Base-by-base conservation (phyloP, 192 early-diverging fungal genomes). In the Backusella liffmaniae region DNA sequence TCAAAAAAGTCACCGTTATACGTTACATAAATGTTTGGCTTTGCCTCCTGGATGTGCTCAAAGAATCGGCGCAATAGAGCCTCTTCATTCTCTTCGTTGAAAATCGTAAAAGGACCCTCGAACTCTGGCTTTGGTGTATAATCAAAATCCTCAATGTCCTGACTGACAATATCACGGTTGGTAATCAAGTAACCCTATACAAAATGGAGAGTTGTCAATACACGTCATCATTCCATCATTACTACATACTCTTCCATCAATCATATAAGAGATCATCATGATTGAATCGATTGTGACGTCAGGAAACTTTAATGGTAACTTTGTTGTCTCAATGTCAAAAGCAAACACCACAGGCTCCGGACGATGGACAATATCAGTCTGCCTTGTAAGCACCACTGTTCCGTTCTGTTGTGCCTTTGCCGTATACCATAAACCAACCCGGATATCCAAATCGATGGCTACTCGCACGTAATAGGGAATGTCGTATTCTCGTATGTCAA, bases 211-310 rank as follows among this genome's bases (percentile, higher is more conserved):
- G 21, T 36, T 42, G 13, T 44, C 13, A 44, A 16, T 44, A 16
- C 32, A 32, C 32, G 32, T 3, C 32, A 44, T 16, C 15, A 9
- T 29, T 41, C n/a, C 1, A 44, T 21, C 16, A 30, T 0, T 12
- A 6, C 6, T 10, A 41, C 41, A 66, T 88, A 96, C 95, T 83
- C 94, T 92, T 23, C 96, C 98, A 72, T 98, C 96, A 67, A 99
- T 93, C 98, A 99, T 99, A 81, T 99, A 99, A 35, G 97, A 98
- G 77, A 99, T 98, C 98, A 99, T 99, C 96, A 98, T 99, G 75
- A 99, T 95, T 46, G 89, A 90, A 80, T 99, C 98, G 36, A 92
- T 91, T 4, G 83, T 66, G 0, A 96, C 88, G 74, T 98, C 98
- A 8, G 98, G 98, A 74, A 99, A 99, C 83, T 98, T 98, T 36